phyloP scores from a whole-genome alignment of 129 eudicot species.

The Flaveria robusta region DNA sequence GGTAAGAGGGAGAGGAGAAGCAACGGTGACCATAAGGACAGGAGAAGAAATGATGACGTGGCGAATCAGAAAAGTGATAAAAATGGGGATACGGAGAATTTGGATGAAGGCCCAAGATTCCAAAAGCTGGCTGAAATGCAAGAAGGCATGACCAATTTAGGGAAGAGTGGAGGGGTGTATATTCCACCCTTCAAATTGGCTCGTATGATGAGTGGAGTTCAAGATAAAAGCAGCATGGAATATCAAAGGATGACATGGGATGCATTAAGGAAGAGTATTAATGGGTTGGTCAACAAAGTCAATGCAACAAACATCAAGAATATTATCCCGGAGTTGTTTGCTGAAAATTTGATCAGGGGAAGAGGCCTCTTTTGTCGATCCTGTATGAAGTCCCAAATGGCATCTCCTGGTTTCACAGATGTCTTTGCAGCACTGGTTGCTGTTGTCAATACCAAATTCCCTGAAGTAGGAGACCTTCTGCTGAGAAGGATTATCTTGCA shows the following conservation, averaged over 20 bases:
- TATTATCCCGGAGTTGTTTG: constrained; percentile 78
- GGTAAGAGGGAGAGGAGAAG: constrained; percentile 30
- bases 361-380: constrained; percentile 89
- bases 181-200: constrained; percentile 91
- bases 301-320: constrained; percentile 78
- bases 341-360: constrained; percentile 86
- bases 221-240: constrained; percentile 81
- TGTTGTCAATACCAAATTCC: constrained; percentile 89
- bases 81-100: constrained; percentile 26
- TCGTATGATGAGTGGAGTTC: constrained; percentile 75
- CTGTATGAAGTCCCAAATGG: constrained; percentile 98
- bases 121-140: constrained; percentile 39
- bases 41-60: constrained; percentile 32
- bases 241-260: constrained; percentile 97
- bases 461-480: constrained; percentile 87
- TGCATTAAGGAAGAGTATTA: constrained; percentile 89
- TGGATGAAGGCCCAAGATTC: constrained; percentile 43
- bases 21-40: constrained; percentile 30
- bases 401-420: constrained; percentile 91
- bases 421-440: constrained; percentile 94
- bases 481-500: constrained; percentile 79
- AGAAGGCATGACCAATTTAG: constrained; percentile 52
- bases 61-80: constrained; percentile 17
- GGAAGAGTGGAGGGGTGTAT: constrained; percentile 90
- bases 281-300: constrained; percentile 90